phyloP scores from a whole-genome alignment of 1,284 basidiomycete species.

The Sphagnurus paluster region DNA sequence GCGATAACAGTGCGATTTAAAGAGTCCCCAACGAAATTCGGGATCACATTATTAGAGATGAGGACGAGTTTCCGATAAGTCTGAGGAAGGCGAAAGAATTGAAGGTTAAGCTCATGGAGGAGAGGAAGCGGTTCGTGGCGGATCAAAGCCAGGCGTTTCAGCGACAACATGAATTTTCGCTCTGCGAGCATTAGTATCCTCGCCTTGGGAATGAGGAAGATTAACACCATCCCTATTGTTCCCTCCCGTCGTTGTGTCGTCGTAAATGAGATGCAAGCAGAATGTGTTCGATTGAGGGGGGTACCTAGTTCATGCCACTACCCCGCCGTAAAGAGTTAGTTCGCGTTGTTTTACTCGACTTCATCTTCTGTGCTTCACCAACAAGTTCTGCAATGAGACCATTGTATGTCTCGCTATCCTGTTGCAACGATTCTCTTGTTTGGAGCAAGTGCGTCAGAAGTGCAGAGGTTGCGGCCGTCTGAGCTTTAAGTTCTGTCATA shows the following conservation, averaged over 20 bases:
- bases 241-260: no score
- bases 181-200: constrained; percentile 5
- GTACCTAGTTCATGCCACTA: constrained; percentile 42
- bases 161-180: background rate
- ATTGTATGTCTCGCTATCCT: constrained; percentile 87
- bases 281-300: constrained; percentile 3
- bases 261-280: no score
- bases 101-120: constrained; percentile 30
- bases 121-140: constrained; percentile 20
- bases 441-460: constrained; percentile 82
- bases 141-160: constrained; percentile 3
- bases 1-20: background rate
- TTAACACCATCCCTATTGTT: no score
- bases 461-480: constrained; percentile 73
- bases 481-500: constrained; percentile 63
- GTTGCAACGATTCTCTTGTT: constrained; percentile 78
- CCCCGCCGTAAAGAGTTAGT: constrained; percentile 47
- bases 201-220: no score
- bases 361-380: constrained; percentile 79
- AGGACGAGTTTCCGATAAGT: constrained; percentile 23
- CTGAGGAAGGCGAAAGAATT: constrained; percentile 28
- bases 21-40: constrained; percentile 23
- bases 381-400: constrained; percentile 79
- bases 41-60: constrained; percentile 20
- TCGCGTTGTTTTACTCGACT: constrained; percentile 53